Conservation (phyloP, 2,329 filamentous ascomycete species). For the Xylariaceae sp. region DNA sequence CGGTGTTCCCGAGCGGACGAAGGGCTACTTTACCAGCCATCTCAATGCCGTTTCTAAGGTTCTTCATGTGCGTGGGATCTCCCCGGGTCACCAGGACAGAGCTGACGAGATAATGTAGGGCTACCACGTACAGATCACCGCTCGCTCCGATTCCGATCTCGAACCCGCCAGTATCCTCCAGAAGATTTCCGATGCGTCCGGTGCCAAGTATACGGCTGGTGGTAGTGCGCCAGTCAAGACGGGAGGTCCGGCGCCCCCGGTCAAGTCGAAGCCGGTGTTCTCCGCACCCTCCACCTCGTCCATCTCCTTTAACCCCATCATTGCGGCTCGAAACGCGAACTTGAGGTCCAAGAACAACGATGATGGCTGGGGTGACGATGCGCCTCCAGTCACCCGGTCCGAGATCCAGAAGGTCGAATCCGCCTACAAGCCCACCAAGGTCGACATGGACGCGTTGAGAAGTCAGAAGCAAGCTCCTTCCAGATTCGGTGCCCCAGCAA, state of each 20-base stretch:
- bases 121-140: constrained; percentile 96
- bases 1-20: constrained; percentile 95
- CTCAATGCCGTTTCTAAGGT: constrained; percentile 82
- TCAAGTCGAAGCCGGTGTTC: constrained; percentile 86
- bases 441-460: constrained; percentile 81
- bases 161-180: constrained; percentile 82
- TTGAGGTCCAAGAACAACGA: constrained; percentile 52
- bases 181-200: constrained; percentile 91
- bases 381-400: constrained; percentile 78
- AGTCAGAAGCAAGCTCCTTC: constrained; percentile 63
- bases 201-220: constrained; percentile 81
- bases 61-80: constrained; percentile 55
- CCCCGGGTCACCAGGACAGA: too few species aligned
- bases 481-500: constrained; percentile 43
- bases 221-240: constrained; percentile 43
- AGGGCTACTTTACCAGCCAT: constrained; percentile 97
- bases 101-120: too few species aligned
- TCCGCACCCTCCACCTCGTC: constrained; percentile 59
- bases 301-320: constrained; percentile 58
- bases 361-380: constrained; percentile 93
- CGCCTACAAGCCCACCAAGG: constrained; percentile 91
- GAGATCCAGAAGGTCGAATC: constrained; percentile 87
- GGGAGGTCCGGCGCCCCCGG: constrained; percentile 57
- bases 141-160: constrained; percentile 82
- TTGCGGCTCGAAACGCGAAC: constrained; percentile 55